Conservation (phyloP, 495 filamentous ascomycete genomes). For the Neurospora sp. region DNA sequence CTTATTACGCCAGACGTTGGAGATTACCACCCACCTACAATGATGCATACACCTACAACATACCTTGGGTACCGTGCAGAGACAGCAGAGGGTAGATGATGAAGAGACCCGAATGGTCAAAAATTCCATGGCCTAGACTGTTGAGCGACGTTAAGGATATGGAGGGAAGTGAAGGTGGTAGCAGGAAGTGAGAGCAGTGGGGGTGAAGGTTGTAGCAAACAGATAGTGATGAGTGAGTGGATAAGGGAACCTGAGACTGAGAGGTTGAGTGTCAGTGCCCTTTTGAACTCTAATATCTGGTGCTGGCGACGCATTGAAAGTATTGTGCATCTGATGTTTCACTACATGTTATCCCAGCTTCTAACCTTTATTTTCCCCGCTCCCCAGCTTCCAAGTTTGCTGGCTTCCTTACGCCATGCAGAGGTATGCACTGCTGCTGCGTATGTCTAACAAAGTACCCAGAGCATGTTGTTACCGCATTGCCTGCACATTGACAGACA, state of each 20-base stretch:
- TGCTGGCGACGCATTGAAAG: neutral
- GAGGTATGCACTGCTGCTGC: neutral
- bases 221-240: neutral
- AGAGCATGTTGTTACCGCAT: neutral
- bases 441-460: neutral
- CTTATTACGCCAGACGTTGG: neutral
- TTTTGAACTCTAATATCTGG: neutral
- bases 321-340: neutral
- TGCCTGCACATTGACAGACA: neutral
- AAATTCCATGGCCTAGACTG: no score
- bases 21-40: neutral
- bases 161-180: neutral
- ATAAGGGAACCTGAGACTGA: neutral
- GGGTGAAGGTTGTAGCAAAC: no score
- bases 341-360: neutral
- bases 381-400: neutral
- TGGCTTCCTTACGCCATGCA: neutral
- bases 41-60: no score
- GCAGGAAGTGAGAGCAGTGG: neutral
- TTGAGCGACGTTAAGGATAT: neutral
- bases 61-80: no score
- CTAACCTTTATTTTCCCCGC: neutral
- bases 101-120: neutral
- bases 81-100: neutral
- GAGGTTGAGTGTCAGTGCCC: neutral